These are phyloP conservation scores for Aspergillus sp. DNA, from an alignment of 2,329 filamentous ascomycete genomes.

Conservation along the genomic window DNA sequence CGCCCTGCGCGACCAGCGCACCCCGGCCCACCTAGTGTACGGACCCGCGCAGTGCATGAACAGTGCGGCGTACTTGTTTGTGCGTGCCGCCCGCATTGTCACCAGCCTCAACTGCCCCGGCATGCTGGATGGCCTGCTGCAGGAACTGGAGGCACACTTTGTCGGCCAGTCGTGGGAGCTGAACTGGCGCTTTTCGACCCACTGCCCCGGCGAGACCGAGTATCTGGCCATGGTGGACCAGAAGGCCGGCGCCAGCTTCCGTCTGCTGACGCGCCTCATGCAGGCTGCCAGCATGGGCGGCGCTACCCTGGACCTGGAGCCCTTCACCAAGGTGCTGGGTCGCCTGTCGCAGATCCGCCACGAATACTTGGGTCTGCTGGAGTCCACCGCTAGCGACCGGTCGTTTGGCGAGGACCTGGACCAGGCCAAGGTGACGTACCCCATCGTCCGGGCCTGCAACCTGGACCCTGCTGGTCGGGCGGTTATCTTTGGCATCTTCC, in stretches of 20 bases:
- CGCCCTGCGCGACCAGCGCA: conserved; percentile 35
- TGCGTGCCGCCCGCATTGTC: conserved; percentile 25
- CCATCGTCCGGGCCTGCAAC: conserved; percentile 29
- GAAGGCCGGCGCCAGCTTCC: conserved; percentile 27
- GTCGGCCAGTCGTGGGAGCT: conserved; percentile 25
- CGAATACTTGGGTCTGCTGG: conserved; percentile 26
- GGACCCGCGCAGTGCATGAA: conserved; percentile 43
- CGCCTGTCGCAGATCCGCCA: conserved; percentile 29
- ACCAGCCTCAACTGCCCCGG: conserved; percentile 16
- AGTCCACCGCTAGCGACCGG: background rate
- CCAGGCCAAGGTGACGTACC: conserved; percentile 43
- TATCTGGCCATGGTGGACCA: conserved; percentile 30
- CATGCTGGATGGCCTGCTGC: conserved; percentile 26
- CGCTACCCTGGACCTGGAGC: conserved; percentile 15
- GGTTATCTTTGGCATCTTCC: conserved; percentile 18
- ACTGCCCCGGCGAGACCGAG: conserved; percentile 24
- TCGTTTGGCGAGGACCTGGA: conserved; percentile 45
- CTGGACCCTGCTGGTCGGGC: conserved; percentile 3
- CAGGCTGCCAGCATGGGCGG: conserved; percentile 12
- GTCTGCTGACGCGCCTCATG: conserved; percentile 24
- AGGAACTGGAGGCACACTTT: conserved; percentile 19
- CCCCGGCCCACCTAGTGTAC: conserved; percentile 41
- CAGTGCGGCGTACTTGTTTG: conserved; percentile 33
- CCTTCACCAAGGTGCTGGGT: conserved; percentile 20
- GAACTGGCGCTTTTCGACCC: conserved; percentile 19